A percentile compares a stretch with the other conserved stretches of the same genome.
These are phyloP conservation scores for Alternaria gaisen DNA, from an alignment of 2,329 filamentous ascomycete genomes.

Conservation along the genomic window DNA sequence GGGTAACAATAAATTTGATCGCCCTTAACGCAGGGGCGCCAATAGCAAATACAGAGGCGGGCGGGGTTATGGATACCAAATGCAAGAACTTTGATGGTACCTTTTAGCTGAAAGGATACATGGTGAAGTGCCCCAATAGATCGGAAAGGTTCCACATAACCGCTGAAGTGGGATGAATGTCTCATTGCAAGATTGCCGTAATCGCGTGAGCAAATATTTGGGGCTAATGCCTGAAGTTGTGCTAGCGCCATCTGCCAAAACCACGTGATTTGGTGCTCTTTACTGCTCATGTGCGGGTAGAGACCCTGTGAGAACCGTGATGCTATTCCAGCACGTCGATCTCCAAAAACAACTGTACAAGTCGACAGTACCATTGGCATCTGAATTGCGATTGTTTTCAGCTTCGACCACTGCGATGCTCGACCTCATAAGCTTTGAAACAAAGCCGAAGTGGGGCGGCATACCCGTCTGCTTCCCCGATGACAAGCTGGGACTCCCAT, in stretches of 20 bases:
- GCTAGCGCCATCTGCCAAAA: background rate
- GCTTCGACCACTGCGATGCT: conserved; percentile 13
- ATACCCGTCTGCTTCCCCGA: conserved; percentile 15
- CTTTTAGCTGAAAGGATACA: conserved; percentile 4
- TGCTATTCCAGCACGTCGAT: background rate
- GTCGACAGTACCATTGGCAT: conserved; percentile 1
- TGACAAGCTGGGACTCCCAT: conserved; percentile 35
- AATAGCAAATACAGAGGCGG: conserved; percentile 21
- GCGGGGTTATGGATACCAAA: conserved; percentile 12
- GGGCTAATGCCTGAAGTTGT: background rate
- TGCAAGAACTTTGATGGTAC: conserved; percentile 7
- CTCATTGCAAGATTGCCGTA: conserved; percentile 10
- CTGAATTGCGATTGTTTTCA: conserved; percentile 4
- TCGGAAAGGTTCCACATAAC: conserved; percentile 5
- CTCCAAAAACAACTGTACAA: conserved; percentile 7
- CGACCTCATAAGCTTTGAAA: conserved; percentile 10
- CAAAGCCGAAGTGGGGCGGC: conserved; percentile 12
- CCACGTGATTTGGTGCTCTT: conserved; percentile 9
- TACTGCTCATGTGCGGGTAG: background rate
- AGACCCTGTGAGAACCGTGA: conserved; percentile 7
- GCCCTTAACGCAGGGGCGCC: conserved; percentile 24
- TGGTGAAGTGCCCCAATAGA: background rate
- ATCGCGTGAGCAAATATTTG: conserved; percentile 9
- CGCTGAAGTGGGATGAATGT: conserved; percentile 20
- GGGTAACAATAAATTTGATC: conserved; percentile 13